These are phyloP conservation scores for Schwanniomyces pseudopolymorphus DNA, from an alignment of 805 yeast species.

Conservation along the genomic window DNA sequence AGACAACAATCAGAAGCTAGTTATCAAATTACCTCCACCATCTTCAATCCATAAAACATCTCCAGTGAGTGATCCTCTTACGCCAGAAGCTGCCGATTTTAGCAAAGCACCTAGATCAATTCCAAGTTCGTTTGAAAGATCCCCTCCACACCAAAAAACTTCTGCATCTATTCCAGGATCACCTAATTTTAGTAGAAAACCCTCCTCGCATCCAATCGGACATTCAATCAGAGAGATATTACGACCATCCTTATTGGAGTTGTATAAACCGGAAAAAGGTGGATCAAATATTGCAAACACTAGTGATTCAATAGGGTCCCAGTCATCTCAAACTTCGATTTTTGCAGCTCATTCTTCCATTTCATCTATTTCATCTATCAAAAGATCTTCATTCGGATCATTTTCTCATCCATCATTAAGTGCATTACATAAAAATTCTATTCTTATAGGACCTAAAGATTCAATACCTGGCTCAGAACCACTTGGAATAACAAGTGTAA, in stretches of 20 bases:
- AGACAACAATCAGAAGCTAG: not conserved
- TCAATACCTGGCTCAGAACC: slow-evolving; percentile 5
- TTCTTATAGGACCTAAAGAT: slow-evolving; percentile 20
- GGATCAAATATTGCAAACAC: not conserved
- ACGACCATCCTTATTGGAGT: slow-evolving; percentile 36
- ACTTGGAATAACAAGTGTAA: not conserved
- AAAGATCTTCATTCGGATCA: slow-evolving; percentile 30
- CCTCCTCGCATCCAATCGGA: slow-evolving; percentile 15
- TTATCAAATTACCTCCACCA: slow-evolving; percentile 20
- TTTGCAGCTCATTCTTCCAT: slow-evolving; percentile 38
- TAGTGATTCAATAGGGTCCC: slow-evolving; percentile 26
- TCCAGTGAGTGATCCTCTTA: slow-evolving; percentile 4
- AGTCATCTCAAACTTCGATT: slow-evolving; percentile 27
- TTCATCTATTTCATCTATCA: slow-evolving; percentile 27
- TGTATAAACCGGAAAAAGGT: slow-evolving; percentile 18
- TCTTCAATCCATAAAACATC: slow-evolving; percentile 16
- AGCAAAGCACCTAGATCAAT: slow-evolving; percentile 14
- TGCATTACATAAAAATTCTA: slow-evolving; percentile 10
- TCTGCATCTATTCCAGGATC: slow-evolving; percentile 11
- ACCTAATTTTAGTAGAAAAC: slow-evolving; percentile 11
- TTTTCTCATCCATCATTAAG: slow-evolving; percentile 17
- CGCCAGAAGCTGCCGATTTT: slow-evolving; percentile 1
- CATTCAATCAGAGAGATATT: slow-evolving; percentile 25
- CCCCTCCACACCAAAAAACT: not conserved
- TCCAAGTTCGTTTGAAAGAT: slow-evolving; percentile 5